Evolutionary conservation across 2,329 filamentous ascomycete species (phyloP).

Genomic region (Microdochium nivale): DNA sequence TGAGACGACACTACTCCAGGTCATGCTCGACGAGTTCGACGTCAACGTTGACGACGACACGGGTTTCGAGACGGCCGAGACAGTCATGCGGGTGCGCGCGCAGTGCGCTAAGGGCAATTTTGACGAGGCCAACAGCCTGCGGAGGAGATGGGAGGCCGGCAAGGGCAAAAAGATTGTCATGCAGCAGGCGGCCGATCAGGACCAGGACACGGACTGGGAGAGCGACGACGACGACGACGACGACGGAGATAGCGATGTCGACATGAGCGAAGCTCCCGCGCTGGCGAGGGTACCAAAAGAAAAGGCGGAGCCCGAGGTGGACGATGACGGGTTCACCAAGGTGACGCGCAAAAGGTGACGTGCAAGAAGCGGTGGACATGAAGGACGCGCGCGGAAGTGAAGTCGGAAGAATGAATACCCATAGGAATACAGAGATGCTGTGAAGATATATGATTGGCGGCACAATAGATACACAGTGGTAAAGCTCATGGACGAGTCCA

Average conservation of each 20-base stretch:
- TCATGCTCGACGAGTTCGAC: conserved; percentile 95
- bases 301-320: conserved; percentile 61
- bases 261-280: conserved; percentile 62
- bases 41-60: conserved; percentile 87
- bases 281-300: conserved; percentile 50
- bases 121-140: conserved; percentile 54
- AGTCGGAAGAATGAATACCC: neutral
- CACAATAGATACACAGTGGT: neutral
- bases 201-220: conserved; percentile 32
- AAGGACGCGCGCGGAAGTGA: neutral
- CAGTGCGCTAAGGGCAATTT: conserved; percentile 60
- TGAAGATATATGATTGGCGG: neutral
- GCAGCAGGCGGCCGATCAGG: conserved; percentile 15
- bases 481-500: neutral
- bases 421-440: neutral
- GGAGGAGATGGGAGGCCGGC: conserved; percentile 51
- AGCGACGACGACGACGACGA: conserved; percentile 48
- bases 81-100: conserved; percentile 60
- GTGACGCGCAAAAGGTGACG: conserved; percentile 64
- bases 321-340: conserved; percentile 75
- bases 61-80: conserved; percentile 61
- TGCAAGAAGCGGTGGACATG: conserved; percentile 12
- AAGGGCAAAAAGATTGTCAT: conserved; percentile 48
- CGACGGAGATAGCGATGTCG: conserved; percentile 50
- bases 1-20: conserved; percentile 75